Percentiles rank a stretch among this genome's conserved stretches.
phyloP scores from a whole-genome alignment of 148 eudicot species.

The Drosera capensis region DNA sequence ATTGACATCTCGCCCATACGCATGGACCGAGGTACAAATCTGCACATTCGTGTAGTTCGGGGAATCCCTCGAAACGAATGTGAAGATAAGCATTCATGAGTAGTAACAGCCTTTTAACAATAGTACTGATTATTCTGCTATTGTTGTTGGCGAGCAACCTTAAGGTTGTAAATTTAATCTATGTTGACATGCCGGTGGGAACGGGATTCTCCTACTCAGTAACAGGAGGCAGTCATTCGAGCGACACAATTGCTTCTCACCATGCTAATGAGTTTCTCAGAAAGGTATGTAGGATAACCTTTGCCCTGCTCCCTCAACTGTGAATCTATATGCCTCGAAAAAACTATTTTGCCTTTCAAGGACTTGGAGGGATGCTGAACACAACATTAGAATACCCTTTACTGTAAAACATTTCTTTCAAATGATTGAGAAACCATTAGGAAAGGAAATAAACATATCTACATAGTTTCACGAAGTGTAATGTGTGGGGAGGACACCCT shows the following conservation, averaged over 20 bases:
- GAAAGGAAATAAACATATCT: too few species aligned
- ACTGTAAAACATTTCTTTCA: too few species aligned
- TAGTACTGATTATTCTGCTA: not conserved
- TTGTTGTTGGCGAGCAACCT: not conserved
- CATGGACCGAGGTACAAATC: constrained; percentile 41
- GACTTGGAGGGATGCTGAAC: not conserved
- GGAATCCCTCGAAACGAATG: not conserved
- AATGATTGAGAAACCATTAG: too few species aligned
- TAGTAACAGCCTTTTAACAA: not conserved
- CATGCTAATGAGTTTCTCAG: constrained; percentile 25
- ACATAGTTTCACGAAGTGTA: too few species aligned
- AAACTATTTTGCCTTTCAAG: too few species aligned
- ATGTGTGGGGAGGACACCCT: too few species aligned
- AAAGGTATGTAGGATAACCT: constrained; percentile 17
- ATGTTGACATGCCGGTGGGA: constrained; percentile 32
- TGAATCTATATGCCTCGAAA: not conserved
- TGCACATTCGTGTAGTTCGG: not conserved
- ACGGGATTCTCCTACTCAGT: constrained; percentile 38
- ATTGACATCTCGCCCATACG: constrained; percentile 19
- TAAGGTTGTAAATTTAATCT: constrained; percentile 31
- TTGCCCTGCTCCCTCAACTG: not conserved
- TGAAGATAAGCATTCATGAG: not conserved
- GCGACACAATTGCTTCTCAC: constrained; percentile 15
- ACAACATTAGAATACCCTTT: too few species aligned
- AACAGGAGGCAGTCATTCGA: constrained; percentile 21